Percentiles rank a stretch among this genome's conserved stretches.
Conservation (phyloP, 257 asterid species). For the Cruciata laevipes region DNA sequence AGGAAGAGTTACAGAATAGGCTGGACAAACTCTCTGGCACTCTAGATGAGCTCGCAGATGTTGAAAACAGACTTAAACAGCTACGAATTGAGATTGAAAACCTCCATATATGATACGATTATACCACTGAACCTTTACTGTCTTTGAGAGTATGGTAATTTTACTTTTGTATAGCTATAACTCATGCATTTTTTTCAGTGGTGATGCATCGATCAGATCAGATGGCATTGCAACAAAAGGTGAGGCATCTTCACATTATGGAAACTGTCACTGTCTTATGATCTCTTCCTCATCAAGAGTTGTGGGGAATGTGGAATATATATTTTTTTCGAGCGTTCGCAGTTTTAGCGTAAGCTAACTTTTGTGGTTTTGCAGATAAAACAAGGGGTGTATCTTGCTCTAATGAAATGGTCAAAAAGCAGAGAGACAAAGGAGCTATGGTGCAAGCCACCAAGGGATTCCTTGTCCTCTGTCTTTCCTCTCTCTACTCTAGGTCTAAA, state of each 20-base stretch:
- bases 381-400: slow-evolving; percentile 14
- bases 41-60: slow-evolving; percentile 42
- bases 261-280: background rate
- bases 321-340: background rate
- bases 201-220: slow-evolving; percentile 8
- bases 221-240: slow-evolving; percentile 6
- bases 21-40: slow-evolving; percentile 46
- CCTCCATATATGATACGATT: slow-evolving; percentile 36
- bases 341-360: background rate
- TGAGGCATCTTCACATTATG: background rate
- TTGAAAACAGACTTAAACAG: slow-evolving; percentile 42
- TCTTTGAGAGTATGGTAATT: background rate
- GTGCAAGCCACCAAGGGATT: slow-evolving; percentile 17
- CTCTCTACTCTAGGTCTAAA: slow-evolving; percentile 10
- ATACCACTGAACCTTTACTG: background rate
- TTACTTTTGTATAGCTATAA: background rate
- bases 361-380: background rate
- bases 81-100: slow-evolving; percentile 72
- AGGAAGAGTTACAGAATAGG: slow-evolving; percentile 47
- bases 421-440: slow-evolving; percentile 2
- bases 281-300: background rate
- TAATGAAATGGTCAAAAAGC: slow-evolving; percentile 27
- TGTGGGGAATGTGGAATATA: background rate
- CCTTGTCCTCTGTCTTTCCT: slow-evolving; percentile 4
- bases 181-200: background rate